Evolutionary conservation across 306 rosid species (phyloP).

Genomic region (Myrica gale): DNA sequence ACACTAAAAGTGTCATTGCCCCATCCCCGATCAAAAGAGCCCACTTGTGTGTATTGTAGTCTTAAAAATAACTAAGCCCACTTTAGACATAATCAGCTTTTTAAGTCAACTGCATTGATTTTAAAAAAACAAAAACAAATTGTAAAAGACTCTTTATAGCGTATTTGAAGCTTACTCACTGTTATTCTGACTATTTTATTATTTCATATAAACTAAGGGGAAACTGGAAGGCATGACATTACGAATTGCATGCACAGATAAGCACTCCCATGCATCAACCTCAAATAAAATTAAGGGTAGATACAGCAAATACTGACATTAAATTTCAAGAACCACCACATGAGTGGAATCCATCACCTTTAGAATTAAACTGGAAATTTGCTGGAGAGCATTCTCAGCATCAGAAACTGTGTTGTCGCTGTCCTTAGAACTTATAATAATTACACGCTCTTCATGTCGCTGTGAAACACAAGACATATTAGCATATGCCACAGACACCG

Average conservation of each 20-base stretch:
- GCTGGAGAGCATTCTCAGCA: constrained; percentile 84
- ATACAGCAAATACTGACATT: not conserved
- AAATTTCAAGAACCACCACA: constrained; percentile 2
- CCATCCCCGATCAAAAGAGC: no score
- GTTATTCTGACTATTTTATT: not conserved
- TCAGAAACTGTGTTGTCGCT: constrained; percentile 59
- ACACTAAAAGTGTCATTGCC: no score
- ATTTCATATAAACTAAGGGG: not conserved
- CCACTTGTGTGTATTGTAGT: no score
- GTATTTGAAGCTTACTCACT: no score
- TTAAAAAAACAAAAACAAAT: no score
- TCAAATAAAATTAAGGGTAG: not conserved
- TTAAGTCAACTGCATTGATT: no score
- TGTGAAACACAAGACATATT: constrained; percentile 34
- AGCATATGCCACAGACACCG: constrained; percentile 8
- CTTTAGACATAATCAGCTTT: no score
- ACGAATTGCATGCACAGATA: not conserved
- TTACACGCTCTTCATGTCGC: constrained; percentile 95
- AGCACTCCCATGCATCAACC: not conserved
- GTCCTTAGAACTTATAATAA: constrained; percentile 82
- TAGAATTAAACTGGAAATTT: constrained; percentile 68
- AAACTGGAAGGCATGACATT: not conserved
- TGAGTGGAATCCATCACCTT: constrained; percentile 48
- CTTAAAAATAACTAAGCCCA: no score
- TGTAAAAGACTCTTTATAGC: no score